Percentiles rank a stretch among this genome's conserved stretches.
Evolutionary conservation across 257 asterid genomes (phyloP).

Genomic region (Cynanchum wilfordii): DNA sequence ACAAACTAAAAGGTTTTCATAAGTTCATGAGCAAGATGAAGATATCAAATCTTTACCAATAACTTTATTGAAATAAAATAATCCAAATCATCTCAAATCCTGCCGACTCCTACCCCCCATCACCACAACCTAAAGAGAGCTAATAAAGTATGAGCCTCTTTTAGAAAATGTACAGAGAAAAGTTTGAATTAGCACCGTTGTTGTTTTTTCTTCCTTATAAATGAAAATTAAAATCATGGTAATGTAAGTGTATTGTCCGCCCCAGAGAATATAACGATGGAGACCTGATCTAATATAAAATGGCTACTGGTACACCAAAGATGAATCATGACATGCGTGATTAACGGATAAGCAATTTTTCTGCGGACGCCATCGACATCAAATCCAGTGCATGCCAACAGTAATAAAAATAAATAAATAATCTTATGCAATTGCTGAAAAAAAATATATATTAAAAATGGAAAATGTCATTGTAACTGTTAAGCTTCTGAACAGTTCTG

Average conservation of each 20-base stretch:
- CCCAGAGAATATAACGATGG: background rate
- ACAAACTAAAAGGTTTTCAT: background rate
- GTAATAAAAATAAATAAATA: background rate
- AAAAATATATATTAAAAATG: background rate
- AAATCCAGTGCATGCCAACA: background rate
- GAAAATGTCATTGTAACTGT: background rate
- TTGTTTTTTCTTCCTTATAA: background rate
- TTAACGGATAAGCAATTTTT: slow-evolving; percentile 14
- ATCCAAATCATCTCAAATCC: background rate
- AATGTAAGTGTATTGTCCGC: background rate
- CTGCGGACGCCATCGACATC: background rate
- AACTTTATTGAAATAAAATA: background rate
- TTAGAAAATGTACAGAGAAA: too few relatives aligned
- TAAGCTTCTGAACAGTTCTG: background rate
- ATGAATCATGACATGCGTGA: slow-evolving; percentile 10
- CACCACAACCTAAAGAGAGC: background rate
- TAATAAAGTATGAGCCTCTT: too few relatives aligned
- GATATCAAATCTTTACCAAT: background rate
- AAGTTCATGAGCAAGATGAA: background rate
- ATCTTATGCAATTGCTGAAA: background rate
- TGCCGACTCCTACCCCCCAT: background rate
- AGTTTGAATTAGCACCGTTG: background rate
- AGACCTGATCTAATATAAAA: background rate
- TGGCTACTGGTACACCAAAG: slow-evolving; percentile 6
- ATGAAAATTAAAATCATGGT: background rate